Evolutionary conservation across 2,329 filamentous ascomycete genomes (phyloP).

Genomic region (Xylaria sp.): DNA sequence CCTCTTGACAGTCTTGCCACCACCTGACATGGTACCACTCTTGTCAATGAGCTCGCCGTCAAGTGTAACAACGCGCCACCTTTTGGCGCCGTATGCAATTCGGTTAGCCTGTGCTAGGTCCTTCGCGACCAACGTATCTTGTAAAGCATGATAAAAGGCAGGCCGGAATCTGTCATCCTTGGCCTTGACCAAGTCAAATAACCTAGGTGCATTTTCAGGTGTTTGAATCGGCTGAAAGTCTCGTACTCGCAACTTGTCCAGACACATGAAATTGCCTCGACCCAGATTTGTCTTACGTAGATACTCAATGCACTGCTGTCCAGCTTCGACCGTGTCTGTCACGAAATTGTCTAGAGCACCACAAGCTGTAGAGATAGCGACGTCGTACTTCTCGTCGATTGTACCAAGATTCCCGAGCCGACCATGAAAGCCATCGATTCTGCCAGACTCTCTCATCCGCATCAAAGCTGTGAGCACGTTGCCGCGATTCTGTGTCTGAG

Average conservation of each 20-base stretch:
- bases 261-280: constrained; percentile 93
- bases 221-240: constrained; percentile 83
- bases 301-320: constrained; percentile 98
- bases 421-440: constrained; percentile 96
- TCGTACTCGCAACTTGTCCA: constrained; percentile 82
- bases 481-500: constrained; percentile 88
- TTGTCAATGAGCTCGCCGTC: constrained; percentile 97
- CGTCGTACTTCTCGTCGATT: constrained; percentile 92
- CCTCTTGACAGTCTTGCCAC: constrained; percentile 86
- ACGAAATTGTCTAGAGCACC: constrained; percentile 93
- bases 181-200: constrained; percentile 90
- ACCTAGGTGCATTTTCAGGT: constrained; percentile 86
- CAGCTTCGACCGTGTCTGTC: constrained; percentile 92
- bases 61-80: constrained; percentile 96
- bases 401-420: constrained; percentile 91
- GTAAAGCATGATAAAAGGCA: constrained; percentile 93
- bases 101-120: constrained; percentile 96
- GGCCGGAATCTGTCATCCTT: constrained; percentile 87
- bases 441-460: constrained; percentile 92
- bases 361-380: constrained; percentile 98
- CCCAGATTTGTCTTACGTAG: constrained; percentile 96
- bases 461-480: constrained; percentile 91
- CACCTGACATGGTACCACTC: constrained; percentile 98
- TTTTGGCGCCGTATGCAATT: constrained; percentile 90
- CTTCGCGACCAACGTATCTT: constrained; percentile 91